Percentiles rank a stretch among this genome's conserved stretches.
Conservation (phyloP, 306 rosid species). For the Medicago truncatula region MtrunA17r5.0-ANR NC_053042.1:9560001-9560500, state of each 20-base stretch:
- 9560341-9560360: constrained; percentile 31
- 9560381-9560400: constrained; percentile 24
- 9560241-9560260: constrained; percentile 33
- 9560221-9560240: constrained; percentile 37
- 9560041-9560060: constrained; percentile 31
- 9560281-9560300: constrained; percentile 27
- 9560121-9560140: constrained; percentile 42
- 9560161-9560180: constrained; percentile 40
- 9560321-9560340: constrained; percentile 21
- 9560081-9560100: constrained; percentile 30
- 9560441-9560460: constrained; percentile 28
- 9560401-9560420: constrained; percentile 13
- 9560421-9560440: constrained; percentile 2
- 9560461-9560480: constrained; percentile 31
- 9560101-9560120: constrained; percentile 35
- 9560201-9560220: constrained; percentile 20
- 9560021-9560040: constrained; percentile 35
- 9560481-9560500: constrained; percentile 16
- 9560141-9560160: constrained; percentile 40
- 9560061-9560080: constrained; percentile 22
- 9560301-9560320: constrained; percentile 31
- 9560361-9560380: constrained; percentile 26
- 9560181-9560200: constrained; percentile 28
- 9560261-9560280: constrained; percentile 31
- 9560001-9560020: constrained; percentile 12